phyloP scores from a whole-genome alignment of 768 basidiomycete species.

The Favolaschia claudopus region DNA sequence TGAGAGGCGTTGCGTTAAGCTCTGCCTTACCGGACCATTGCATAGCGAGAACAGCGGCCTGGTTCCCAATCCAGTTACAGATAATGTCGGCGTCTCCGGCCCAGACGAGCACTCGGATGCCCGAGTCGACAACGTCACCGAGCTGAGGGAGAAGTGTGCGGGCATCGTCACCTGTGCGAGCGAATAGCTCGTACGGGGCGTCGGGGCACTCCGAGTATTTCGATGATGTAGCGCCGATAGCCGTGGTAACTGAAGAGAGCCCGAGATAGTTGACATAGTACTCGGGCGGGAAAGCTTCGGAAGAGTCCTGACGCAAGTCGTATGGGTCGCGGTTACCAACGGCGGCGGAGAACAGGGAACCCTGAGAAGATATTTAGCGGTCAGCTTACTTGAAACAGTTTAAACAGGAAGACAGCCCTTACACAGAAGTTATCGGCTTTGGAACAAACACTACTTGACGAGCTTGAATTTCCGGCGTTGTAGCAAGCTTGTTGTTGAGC shows the following conservation, averaged over 20 bases:
- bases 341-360: conserved; percentile 50
- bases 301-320: conserved; percentile 64
- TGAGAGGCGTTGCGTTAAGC: conserved; percentile 46
- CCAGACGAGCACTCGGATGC: conserved; percentile 54
- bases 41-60: conserved; percentile 51
- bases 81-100: conserved; percentile 59
- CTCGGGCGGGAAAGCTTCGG: conserved; percentile 61
- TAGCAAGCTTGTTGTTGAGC: conserved; percentile 65
- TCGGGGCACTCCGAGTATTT: conserved; percentile 58
- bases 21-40: conserved; percentile 50
- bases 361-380: not conserved
- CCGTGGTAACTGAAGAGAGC: conserved; percentile 39
- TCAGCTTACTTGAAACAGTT: not conserved
- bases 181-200: conserved; percentile 51
- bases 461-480: conserved; percentile 53
- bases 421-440: conserved; percentile 66
- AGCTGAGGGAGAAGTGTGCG: conserved; percentile 59
- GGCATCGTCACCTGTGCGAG: conserved; percentile 67
- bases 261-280: conserved; percentile 58
- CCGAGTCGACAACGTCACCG: conserved; percentile 50
- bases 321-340: conserved; percentile 60
- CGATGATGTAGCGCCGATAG: conserved; percentile 59
- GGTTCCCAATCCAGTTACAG: conserved; percentile 56
- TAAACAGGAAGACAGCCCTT: conserved; percentile 24
- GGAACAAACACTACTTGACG: conserved; percentile 57